phyloP scores from a whole-genome alignment of 2,329 filamentous ascomycete species.

The Colletotrichum tabaci region DNA sequence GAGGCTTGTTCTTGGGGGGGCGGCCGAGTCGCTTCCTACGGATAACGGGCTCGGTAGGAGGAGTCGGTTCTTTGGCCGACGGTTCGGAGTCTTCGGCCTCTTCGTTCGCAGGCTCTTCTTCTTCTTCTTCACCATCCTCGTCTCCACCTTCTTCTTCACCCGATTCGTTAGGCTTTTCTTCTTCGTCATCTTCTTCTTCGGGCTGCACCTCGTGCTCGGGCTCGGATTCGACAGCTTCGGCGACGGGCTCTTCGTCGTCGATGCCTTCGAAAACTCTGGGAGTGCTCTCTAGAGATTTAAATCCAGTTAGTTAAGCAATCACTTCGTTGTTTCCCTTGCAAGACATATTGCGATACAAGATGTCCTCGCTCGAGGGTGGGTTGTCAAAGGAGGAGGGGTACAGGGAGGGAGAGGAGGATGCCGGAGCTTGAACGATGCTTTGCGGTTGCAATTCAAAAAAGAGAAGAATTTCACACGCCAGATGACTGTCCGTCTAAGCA shows the following conservation, averaged over 20 bases:
- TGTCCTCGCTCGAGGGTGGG: background rate
- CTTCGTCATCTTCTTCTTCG: constrained; percentile 59
- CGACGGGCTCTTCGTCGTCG: constrained; percentile 59
- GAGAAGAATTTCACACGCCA: constrained; percentile 20
- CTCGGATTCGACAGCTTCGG: constrained; percentile 50
- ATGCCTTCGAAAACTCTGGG: constrained; percentile 56
- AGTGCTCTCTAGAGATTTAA: constrained; percentile 55
- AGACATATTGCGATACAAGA: background rate
- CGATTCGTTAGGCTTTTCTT: constrained; percentile 53
- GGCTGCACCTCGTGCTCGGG: constrained; percentile 45
- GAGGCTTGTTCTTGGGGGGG: constrained; percentile 86
- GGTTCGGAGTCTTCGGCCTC: constrained; percentile 57
- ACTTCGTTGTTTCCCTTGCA: no score
- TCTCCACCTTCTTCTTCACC: constrained; percentile 63
- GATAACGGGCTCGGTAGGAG: constrained; percentile 72
- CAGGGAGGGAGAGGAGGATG: background rate
- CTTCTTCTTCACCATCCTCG: constrained; percentile 67
- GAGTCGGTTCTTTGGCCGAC: constrained; percentile 66
- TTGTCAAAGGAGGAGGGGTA: constrained; percentile 25
- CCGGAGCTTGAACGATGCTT: background rate
- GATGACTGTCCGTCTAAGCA: constrained; percentile 46
- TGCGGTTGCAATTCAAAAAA: background rate
- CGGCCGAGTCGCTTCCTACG: constrained; percentile 86
- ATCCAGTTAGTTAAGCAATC: background rate
- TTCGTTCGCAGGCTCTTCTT: constrained; percentile 54